A percentile compares a stretch with the other conserved stretches of the same genome.
Evolutionary conservation across 164 flowering plant genomes (phyloP).

Genomic region (Tinospora cordifolia): DNA sequence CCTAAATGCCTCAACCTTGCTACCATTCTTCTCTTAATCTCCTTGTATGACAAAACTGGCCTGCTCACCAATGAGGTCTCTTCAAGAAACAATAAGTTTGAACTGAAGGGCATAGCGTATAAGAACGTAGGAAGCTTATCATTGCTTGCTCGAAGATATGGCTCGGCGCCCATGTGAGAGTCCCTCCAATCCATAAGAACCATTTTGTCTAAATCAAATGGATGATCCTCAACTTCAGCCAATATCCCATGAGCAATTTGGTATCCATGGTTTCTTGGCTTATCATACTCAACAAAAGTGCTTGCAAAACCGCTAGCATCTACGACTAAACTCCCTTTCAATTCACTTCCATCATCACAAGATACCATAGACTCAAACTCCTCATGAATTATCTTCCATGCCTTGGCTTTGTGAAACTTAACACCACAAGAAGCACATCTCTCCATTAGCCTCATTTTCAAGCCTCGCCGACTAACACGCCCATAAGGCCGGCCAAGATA

Average conservation of each 20-base stretch:
- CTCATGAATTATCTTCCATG: constrained; percentile 44
- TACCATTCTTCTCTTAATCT: constrained; percentile 60
- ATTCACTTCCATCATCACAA: constrained; percentile 55
- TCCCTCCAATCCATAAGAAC: constrained; percentile 87
- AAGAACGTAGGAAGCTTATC: constrained; percentile 51
- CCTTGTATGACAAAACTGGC: constrained; percentile 47
- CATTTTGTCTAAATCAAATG: constrained; percentile 71
- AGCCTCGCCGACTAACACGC: constrained; percentile 37
- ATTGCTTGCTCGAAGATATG: constrained; percentile 37
- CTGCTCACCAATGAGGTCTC: constrained; percentile 75
- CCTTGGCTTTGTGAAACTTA: constrained; percentile 58
- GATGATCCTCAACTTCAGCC: constrained; percentile 63
- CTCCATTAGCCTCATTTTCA: constrained; percentile 42
- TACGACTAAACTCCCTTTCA: constrained; percentile 48
- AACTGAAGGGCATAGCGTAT: constrained; percentile 67
- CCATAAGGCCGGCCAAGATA: constrained; percentile 58
- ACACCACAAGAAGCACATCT: constrained; percentile 41
- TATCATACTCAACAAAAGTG: constrained; percentile 35
- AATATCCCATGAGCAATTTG: constrained; percentile 77
- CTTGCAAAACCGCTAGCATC: constrained; percentile 71
- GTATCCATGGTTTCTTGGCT: constrained; percentile 51
- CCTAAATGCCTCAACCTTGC: constrained; percentile 72
- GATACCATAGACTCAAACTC: constrained; percentile 46
- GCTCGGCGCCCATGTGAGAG: constrained; percentile 59
- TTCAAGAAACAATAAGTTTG: constrained; percentile 52